Percentiles rank a stretch among this genome's conserved stretches.
Evolutionary conservation across 2,329 filamentous ascomycete genomes (phyloP).

Genomic region (Exophiala mesophila): DNA sequence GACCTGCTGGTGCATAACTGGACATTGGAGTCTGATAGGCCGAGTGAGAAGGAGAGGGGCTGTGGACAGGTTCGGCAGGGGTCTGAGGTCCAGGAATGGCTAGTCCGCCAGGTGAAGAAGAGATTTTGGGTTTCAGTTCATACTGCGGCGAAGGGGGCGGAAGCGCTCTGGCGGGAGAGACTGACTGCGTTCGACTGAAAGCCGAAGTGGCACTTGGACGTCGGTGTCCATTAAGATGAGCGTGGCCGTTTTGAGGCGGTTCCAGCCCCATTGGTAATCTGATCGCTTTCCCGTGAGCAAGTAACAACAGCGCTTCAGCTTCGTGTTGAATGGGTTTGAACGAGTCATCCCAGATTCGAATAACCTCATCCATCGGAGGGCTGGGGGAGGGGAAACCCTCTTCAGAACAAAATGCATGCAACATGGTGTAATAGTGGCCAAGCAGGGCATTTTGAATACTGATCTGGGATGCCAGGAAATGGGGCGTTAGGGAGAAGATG

Average conservation of each 20-base stretch:
- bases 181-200: conserved; percentile 29
- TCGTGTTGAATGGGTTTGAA: conserved; percentile 62
- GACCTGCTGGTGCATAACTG: conserved; percentile 36
- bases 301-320: conserved; percentile 59
- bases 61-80: conserved; percentile 13
- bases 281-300: conserved; percentile 64
- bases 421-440: conserved; percentile 69
- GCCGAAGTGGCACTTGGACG: conserved; percentile 35
- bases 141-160: conserved; percentile 28
- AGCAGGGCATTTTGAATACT: conserved; percentile 73
- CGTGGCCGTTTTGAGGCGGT: conserved; percentile 41
- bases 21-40: conserved; percentile 28
- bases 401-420: conserved; percentile 68
- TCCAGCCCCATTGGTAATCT: conserved; percentile 52
- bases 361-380: conserved; percentile 66
- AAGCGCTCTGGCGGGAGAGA: conserved; percentile 29
- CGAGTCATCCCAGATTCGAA: conserved; percentile 59
- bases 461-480: conserved; percentile 64
- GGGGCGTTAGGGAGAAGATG: conserved; percentile 68
- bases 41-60: conserved; percentile 27
- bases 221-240: conserved; percentile 36
- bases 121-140: conserved; percentile 34
- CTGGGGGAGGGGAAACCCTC: conserved; percentile 66
- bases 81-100: conserved; percentile 29
- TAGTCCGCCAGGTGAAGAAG: conserved; percentile 29